Percentiles rank a stretch among this genome's conserved stretches.
These are phyloP conservation scores for Favolaschia claudopus DNA, from an alignment of 768 basidiomycete species.

Conservation along the genomic window DNA sequence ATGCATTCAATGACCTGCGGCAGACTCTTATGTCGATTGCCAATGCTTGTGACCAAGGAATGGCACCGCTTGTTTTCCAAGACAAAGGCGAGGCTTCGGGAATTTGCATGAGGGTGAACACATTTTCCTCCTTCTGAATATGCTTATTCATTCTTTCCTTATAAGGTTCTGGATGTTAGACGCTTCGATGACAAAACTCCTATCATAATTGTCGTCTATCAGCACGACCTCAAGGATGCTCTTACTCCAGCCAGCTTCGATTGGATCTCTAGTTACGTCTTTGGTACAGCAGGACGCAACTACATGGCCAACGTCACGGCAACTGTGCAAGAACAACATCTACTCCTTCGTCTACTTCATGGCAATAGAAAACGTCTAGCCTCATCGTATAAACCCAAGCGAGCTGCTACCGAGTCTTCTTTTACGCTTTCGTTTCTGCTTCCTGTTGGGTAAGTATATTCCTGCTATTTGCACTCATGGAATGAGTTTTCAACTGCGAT, in stretches of 20 bases:
- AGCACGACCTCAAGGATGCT: not conserved
- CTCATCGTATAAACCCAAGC: constrained; percentile 16
- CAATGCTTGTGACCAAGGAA: constrained; percentile 1
- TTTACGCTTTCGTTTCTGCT: constrained; percentile 23
- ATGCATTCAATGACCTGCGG: constrained; percentile 16
- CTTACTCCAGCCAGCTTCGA: constrained; percentile 1
- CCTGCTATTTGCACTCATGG: not conserved
- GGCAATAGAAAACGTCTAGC: constrained; percentile 19
- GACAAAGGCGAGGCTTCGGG: constrained; percentile 10
- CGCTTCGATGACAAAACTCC: not conserved
- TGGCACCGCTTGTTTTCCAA: not conserved
- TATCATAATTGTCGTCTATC: not conserved
- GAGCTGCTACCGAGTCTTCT: constrained; percentile 13
- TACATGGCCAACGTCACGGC: constrained; percentile 8
- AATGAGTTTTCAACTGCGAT: not conserved
- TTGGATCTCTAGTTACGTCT: constrained; percentile 8
- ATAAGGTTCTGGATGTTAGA: not conserved
- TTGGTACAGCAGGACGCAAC: not conserved
- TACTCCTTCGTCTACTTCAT: constrained; percentile 23
- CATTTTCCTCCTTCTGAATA: not conserved
- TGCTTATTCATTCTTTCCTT: not conserved
- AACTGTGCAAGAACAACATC: constrained; percentile 19
- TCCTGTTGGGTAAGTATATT: constrained; percentile 23
- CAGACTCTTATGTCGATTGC: constrained; percentile 19
- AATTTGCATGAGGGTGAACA: constrained; percentile 17